Base-by-base conservation (phyloP, 2,329 filamentous ascomycete genomes). In the Arthrobotrys entomopaga region DNA sequence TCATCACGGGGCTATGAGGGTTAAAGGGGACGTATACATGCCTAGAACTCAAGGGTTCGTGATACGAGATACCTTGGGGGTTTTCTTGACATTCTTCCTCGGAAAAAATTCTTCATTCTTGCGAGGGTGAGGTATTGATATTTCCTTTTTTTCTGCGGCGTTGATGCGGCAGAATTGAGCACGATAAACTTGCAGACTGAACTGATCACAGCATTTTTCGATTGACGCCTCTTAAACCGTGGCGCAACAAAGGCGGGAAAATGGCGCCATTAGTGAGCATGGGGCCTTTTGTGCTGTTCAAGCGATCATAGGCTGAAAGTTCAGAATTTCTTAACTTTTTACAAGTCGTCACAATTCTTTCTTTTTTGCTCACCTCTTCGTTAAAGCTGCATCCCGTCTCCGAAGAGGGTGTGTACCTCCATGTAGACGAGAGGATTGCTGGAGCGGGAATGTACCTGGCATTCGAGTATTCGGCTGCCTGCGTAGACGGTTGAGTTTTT, bases 401-500 rank as follows among this genome's bases (percentile, higher is more conserved):
- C 16, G 3, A 38, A 2, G n/a, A 24, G 46, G 16, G 24, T 29
- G 29, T 57, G 53, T 57, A 16, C n/a, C n/a, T n/a, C n/a, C 53
- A 57, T 57, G 53, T 57, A 22, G 24, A 53, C 20, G 15, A 59
- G 29, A 59, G 40, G 5, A 48, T 48, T 8, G 40, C 40, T 20
- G 7, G 20, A 8, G 29, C 29, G 6, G 29, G 40, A 10, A 16
- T 8, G 56, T 59, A 59, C 56, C 56, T 59, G 56, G 56, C 56
- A 46, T 13, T 53, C 20, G 20, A 34, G 42, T 48, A 48, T 11
- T 15, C 13, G 20, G 8, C 40, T 59, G 29, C 29, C 29, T 34
- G 29, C 29, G 56, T 59, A 59, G 56, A 59, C 56, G 56, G 56
- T 24, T 40, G 26, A 57, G 53, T 40, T 54, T 53, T 53, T 57